Evolutionary conservation across 495 filamentous ascomycete genomes (phyloP).

Genomic region (Pseudomonodictys pantanalensis): DNA sequence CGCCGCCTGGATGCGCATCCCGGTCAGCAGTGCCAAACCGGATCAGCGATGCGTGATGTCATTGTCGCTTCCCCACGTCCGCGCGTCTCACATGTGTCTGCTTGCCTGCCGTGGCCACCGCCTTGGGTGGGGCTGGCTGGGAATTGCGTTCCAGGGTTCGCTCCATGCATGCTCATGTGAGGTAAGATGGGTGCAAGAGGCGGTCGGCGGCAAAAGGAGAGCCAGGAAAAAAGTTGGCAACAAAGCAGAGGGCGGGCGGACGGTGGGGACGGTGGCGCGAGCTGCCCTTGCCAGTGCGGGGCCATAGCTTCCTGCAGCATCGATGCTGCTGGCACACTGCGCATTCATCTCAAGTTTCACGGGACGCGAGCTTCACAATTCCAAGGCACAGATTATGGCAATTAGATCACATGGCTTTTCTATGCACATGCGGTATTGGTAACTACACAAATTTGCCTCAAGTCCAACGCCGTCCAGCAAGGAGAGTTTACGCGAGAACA

Average conservation of each 20-base stretch:
- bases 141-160: not conserved
- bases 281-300: not conserved
- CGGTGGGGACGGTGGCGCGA: not conserved
- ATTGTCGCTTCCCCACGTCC: not conserved
- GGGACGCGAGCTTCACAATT: not conserved
- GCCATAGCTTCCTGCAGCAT: not conserved
- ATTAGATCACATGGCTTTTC: conserved; percentile 11
- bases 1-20: not conserved
- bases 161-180: not conserved
- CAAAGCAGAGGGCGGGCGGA: conserved; percentile 2
- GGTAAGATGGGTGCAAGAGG: no score
- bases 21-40: not conserved
- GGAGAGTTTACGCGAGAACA: not conserved
- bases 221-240: conserved; percentile 10
- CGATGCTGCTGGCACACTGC: not conserved
- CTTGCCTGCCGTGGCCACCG: no score
- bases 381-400: not conserved
- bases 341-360: not conserved
- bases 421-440: conserved; percentile 16
- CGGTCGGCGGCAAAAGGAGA: not conserved
- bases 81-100: not conserved
- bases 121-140: no score
- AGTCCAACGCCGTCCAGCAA: conserved; percentile 2
- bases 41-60: conserved; percentile 26
- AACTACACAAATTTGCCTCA: conserved; percentile 10